These are phyloP conservation scores for Tremella fuciformis DNA, from an alignment of 768 basidiomycete genomes.

Conservation along the genomic window DNA sequence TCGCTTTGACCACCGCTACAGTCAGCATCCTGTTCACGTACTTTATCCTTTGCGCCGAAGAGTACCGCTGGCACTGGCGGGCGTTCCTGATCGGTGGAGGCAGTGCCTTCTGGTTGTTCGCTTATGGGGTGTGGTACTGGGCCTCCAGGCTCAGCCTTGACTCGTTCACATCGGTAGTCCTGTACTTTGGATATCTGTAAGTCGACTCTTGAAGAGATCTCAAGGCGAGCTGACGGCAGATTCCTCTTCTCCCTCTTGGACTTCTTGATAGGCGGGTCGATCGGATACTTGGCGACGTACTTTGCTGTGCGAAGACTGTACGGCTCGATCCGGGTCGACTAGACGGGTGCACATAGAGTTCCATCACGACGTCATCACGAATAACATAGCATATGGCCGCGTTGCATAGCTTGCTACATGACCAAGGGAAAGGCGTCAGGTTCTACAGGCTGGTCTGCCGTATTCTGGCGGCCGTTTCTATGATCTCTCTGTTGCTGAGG, in stretches of 20 bases:
- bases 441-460: too few relatives aligned
- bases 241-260: constrained; percentile 75
- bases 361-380: too few relatives aligned
- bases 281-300: constrained; percentile 86
- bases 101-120: constrained; percentile 83
- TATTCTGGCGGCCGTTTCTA: neutral
- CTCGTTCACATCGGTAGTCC: constrained; percentile 71
- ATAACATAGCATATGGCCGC: too few relatives aligned
- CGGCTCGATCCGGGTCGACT: constrained; percentile 53
- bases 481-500: constrained; percentile 32
- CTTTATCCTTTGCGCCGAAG: constrained; percentile 88
- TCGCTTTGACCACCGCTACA: constrained; percentile 82
- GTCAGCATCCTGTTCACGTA: constrained; percentile 69
- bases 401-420: too few relatives aligned
- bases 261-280: constrained; percentile 85
- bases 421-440: too few relatives aligned
- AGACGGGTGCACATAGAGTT: constrained; percentile 1
- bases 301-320: constrained; percentile 87
- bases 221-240: constrained; percentile 23
- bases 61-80: constrained; percentile 98
- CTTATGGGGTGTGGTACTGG: constrained; percentile 72
- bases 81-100: constrained; percentile 89
- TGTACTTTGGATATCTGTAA: constrained; percentile 84
- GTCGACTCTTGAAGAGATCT: constrained; percentile 10
- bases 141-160: constrained; percentile 77